These are phyloP conservation scores for Rhodotorula sp. DNA, from an alignment of 1,284 basidiomycete species.

Conservation along the genomic window DNA sequence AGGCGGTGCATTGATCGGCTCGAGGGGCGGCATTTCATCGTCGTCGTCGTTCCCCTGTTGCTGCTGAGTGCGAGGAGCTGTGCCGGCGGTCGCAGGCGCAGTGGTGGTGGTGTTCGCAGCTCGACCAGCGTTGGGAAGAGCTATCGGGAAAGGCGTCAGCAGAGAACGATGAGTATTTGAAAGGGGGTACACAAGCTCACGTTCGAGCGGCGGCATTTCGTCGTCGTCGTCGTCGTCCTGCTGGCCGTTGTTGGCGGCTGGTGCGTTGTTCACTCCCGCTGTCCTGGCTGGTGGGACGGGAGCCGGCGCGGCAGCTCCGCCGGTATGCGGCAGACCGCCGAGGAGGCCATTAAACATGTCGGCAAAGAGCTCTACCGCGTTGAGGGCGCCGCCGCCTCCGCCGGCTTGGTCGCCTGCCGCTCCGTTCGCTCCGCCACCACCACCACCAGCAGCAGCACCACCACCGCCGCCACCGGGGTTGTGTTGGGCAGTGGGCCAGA, in stretches of 20 bases:
- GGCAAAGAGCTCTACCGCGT: not conserved
- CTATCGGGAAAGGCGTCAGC: not conserved
- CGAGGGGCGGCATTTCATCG: slow-evolving; percentile 14
- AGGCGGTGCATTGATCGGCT: slow-evolving; percentile 2
- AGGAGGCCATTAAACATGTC: not conserved
- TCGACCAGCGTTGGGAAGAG: not conserved
- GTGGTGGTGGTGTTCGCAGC: not conserved
- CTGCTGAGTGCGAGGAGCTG: not conserved
- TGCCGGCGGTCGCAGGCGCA: not conserved
- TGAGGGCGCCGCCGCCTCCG: not conserved
- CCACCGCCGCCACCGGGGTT: not conserved
- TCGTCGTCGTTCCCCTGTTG: not conserved
- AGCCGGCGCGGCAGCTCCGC: not conserved
- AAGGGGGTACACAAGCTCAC: not conserved
- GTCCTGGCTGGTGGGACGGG: not conserved
- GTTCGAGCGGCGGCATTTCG: slow-evolving; percentile 25
- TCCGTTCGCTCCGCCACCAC: not conserved
- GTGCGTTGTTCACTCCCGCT: not conserved
- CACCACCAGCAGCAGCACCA: not conserved
- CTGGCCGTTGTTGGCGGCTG: not conserved
- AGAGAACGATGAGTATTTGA: not conserved
- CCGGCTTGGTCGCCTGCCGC: not conserved
- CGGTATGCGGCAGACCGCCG: not conserved
- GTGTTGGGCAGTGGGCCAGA: not conserved
- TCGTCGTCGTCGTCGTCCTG: slow-evolving; percentile 1